Evolutionary conservation across 1,284 basidiomycete genomes (phyloP), one percentile per base, ranked within the genome.

Genomic region (Melampsora larici-populina): DNA sequence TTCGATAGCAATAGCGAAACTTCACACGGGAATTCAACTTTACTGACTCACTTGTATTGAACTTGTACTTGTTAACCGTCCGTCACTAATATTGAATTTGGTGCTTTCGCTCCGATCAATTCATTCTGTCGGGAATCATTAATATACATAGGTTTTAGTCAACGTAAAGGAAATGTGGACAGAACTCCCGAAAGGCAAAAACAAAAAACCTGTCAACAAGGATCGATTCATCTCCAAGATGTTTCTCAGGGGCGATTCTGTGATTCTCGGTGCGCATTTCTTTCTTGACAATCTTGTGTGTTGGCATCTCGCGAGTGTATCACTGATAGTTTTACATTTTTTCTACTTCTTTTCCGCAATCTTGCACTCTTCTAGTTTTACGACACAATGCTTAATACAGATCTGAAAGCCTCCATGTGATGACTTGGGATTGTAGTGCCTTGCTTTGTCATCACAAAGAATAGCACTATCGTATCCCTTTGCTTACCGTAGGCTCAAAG

Each of bases 181-280:
- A 36, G 97, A 99, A 85, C 86, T 91, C 73, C 97, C 97, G 29
- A 99, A 98, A 85, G 94, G 94, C 70, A 99, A 98, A 87, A 94
- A 93, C 84, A 97, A 97, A 86, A 98, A 98, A 85, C 92, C 97
- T 2, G 90, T 99, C 79, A 98, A 99, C 87, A 97, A 97, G 86
- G 94, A 99, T 86, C 89, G 97, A 62, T 99, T 99, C 87, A 97
- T 99, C 84, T 97, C 94, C 86, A 99, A 96, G 86, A 97, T 97
- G 90, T 94, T 93, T 84, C 84, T 93, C 79, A 88, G 86, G 65
- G 94, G 94, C 46, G 94, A 97, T 85, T 97, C 94, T 60, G 94
- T 97, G 21, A 95, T 97, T 81, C 87, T 97, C 78, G 91, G 94
- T 96, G 82, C 85, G 91, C 87, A 18, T 64, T 13, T 62, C 2